phyloP scores from a whole-genome alignment of 257 asterid genomes.

The Solanum okadae region DNA sequence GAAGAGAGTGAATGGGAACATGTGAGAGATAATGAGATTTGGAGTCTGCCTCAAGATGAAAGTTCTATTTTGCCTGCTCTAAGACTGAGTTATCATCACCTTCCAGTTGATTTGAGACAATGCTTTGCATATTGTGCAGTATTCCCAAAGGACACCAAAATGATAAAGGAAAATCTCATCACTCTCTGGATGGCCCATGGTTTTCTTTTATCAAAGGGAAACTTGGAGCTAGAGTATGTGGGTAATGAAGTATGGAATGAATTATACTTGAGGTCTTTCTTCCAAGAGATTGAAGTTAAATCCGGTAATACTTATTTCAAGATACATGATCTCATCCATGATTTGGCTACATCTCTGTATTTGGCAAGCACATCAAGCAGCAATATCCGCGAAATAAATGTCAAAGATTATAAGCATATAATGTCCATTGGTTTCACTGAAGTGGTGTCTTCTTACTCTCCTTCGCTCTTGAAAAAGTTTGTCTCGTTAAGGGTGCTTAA shows the following conservation, averaged over 20 bases:
- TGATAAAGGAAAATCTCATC: constrained; percentile 7
- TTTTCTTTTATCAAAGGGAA: too few species aligned
- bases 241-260: too few species aligned
- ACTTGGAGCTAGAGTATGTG: too few species aligned
- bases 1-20: constrained; percentile 12
- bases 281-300: constrained; percentile 1
- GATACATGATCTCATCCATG: constrained; percentile 18
- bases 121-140: constrained; percentile 27
- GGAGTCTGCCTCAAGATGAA: constrained; percentile 15
- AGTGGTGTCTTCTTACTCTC: not conserved
- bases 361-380: not conserved
- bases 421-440: not conserved
- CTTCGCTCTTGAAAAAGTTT: not conserved
- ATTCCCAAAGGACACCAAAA: constrained; percentile 9
- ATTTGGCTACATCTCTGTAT: constrained; percentile 4
- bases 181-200: constrained; percentile 15
- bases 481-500: not conserved
- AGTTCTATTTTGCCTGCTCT: constrained; percentile 10
- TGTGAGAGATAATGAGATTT: constrained; percentile 16
- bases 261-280: constrained; percentile 8
- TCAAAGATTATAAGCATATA: not conserved
- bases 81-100: constrained; percentile 25
- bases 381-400: not conserved
- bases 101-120: constrained; percentile 13
- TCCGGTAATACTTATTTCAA: not conserved